Percentiles rank a stretch among this genome's conserved stretches.
Evolutionary conservation across 106 monocot species (phyloP).

Genomic region (Dioscorea zingiberensis): DNA sequence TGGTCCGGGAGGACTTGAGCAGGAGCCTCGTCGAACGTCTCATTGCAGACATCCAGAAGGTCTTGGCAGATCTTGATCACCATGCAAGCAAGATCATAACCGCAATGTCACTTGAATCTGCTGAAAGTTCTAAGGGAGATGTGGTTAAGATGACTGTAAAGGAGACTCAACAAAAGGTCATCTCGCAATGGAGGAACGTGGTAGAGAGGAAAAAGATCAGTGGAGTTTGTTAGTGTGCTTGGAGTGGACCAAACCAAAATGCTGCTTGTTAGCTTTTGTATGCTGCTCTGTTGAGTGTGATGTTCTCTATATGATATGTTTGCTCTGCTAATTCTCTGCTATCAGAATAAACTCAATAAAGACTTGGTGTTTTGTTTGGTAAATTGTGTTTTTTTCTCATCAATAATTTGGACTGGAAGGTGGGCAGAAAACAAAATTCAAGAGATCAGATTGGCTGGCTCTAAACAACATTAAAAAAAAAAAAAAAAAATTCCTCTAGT

Average conservation of each 20-base stretch:
- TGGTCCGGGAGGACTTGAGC: conserved; percentile 89
- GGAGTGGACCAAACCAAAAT: neutral
- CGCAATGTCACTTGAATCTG: neutral
- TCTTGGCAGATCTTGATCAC: conserved; percentile 44
- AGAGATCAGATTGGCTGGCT: no score
- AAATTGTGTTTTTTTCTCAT: no score
- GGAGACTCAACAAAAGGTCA: conserved; percentile 35
- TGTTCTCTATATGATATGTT: no score
- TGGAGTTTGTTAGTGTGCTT: conserved; percentile 46
- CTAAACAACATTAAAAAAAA: no score
- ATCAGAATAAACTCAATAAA: no score
- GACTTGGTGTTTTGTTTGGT: no score
- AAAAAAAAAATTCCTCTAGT: no score
- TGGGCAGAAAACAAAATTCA: no score
- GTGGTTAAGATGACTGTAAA: conserved; percentile 4
- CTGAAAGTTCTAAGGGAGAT: neutral
- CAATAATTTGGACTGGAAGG: no score
- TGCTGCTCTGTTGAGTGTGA: neutral
- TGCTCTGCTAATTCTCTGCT: no score
- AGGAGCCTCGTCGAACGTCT: conserved; percentile 70
- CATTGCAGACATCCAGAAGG: conserved; percentile 41
- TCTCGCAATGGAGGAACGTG: conserved; percentile 27
- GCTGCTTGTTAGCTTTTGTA: neutral
- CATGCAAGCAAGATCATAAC: conserved; percentile 5
- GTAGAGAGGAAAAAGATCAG: conserved; percentile 44